phyloP scores from a whole-genome alignment of 2,329 filamentous ascomycete genomes.

The Shiraia bambusicola region DNA sequence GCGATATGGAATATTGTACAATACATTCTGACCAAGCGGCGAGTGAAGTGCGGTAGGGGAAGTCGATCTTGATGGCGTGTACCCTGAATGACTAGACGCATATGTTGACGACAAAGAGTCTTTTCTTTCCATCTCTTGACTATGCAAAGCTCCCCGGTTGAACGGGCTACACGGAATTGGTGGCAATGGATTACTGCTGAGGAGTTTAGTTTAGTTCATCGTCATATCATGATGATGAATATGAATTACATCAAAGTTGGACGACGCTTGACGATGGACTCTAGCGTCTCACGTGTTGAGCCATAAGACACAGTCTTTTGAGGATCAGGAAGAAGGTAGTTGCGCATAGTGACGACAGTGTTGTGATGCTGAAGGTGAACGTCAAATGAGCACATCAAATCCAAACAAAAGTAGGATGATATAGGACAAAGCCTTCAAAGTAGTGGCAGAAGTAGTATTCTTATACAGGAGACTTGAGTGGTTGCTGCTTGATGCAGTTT shows the following conservation, averaged over 20 bases:
- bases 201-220: not conserved
- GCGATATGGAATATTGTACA: not conserved
- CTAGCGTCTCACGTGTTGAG: no score
- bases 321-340: not conserved
- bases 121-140: constrained; percentile 2
- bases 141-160: not conserved
- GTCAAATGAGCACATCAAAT: no score
- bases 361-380: no score
- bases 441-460: not conserved
- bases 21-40: not conserved
- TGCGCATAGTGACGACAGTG: not conserved
- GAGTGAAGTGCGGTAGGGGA: not conserved
- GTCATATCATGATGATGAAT: no score
- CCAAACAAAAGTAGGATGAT: not conserved
- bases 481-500: constrained; percentile 5
- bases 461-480: constrained; percentile 3
- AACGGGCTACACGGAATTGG: not conserved
- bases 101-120: constrained; percentile 2
- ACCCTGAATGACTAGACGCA: not conserved
- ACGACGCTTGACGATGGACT: no score
- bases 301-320: not conserved
- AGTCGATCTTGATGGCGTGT: not conserved
- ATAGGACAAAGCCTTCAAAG: not conserved
- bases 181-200: not conserved
- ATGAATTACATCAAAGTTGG: no score